Evolutionary conservation across 257 asterid genomes (phyloP), one percentile per base, ranked within the genome.

Genomic region (Cynanchum wilfordii): DNA sequence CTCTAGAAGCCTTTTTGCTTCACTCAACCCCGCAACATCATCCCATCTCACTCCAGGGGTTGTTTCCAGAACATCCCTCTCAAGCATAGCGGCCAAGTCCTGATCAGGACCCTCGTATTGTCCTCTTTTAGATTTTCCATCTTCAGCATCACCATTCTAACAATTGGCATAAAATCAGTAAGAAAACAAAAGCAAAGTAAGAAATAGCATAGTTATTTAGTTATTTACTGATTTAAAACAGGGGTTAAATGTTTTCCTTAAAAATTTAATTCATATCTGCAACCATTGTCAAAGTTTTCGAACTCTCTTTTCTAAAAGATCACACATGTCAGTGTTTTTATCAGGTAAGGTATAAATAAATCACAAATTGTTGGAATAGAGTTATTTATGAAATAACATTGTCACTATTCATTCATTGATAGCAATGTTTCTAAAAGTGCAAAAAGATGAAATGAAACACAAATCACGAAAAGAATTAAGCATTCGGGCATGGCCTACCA

Each of bases 51-150:
- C 98, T 64, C 99, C 99, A 73, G 99, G 98, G 76, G 82, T 86
- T 63, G 92, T 77, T 75, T 95, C 99, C 84, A 95, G 78, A 65
- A 95, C 99, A 85, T 95, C 99, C 84, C 97, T 89, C 81, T 92
- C 98, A 78, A 92, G 95, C 98, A 95, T 95, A 77, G 98, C 99
- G 80, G 98, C 99, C 90, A 95, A 80, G 85, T 95, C 99, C 1
- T 81, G 89, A 82, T 95, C 98, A 71, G 99, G 99, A 71, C 99
- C 98, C 85, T 95, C 99, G 73, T 95, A 95, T 71, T 91, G 92
- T 59, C 82, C 86, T 63, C 86, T 87, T 81, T 90, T 95, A 60
- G 92, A 44, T 84, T 95, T 95, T 71, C 95, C 97, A 27, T 95
- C 99, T 77, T 95, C 99, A 78, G 84, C 45, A 75, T 95, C 98